Conservation (phyloP, 2,329 filamentous ascomycete species). For the Raffaelea arxii region DNA sequence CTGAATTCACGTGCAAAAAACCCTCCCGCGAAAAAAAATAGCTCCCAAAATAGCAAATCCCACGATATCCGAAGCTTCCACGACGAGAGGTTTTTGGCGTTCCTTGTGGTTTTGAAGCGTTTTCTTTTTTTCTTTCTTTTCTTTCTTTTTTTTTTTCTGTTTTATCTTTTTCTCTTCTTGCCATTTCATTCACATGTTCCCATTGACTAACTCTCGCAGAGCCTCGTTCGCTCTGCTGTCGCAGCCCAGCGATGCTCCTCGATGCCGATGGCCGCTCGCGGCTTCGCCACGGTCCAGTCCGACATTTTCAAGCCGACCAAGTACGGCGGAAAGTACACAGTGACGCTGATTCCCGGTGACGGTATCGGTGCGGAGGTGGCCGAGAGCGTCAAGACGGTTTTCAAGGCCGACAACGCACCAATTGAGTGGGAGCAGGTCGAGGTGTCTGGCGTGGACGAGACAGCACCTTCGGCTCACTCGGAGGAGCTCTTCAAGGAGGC, state of each 20-base stretch:
- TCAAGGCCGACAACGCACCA: slow-evolving; percentile 98
- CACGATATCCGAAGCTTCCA: no score
- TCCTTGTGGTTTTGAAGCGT: no score
- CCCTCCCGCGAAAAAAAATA: no score
- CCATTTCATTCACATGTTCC: not conserved
- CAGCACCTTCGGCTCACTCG: slow-evolving; percentile 62
- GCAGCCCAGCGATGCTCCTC: slow-evolving; percentile 23
- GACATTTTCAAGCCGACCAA: slow-evolving; percentile 99
- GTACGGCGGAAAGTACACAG: slow-evolving; percentile 98
- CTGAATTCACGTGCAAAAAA: not conserved
- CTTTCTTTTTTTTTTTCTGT: slow-evolving; percentile 1
- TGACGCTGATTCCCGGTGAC: slow-evolving; percentile 96
- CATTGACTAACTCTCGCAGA: slow-evolving; percentile 23
- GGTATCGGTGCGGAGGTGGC: slow-evolving; percentile 97
- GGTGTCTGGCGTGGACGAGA: slow-evolving; percentile 80
- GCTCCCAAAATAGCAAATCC: no score
- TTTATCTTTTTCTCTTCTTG: not conserved
- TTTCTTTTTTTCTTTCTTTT: not conserved
- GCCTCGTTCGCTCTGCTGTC: slow-evolving; percentile 40
- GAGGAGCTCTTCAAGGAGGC: slow-evolving; percentile 95
- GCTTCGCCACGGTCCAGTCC: slow-evolving; percentile 74
- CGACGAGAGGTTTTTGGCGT: no score
- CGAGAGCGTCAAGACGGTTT: slow-evolving; percentile 97
- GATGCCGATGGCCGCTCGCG: slow-evolving; percentile 29
- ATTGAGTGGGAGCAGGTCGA: slow-evolving; percentile 99